phyloP scores from a whole-genome alignment of 73 alveolate species.

The Tetrahymena elliotti region DNA sequence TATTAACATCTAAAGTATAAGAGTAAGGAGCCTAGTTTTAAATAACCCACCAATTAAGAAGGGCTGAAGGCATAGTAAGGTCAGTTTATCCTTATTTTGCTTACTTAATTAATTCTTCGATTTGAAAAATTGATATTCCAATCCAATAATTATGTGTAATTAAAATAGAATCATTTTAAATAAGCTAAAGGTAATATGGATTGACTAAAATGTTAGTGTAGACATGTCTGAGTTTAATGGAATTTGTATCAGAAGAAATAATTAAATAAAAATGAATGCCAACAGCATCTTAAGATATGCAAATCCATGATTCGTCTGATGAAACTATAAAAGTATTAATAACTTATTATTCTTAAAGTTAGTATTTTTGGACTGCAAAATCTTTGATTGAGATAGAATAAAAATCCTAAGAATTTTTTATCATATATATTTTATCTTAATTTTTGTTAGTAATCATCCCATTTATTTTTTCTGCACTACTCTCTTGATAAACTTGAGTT shows the following conservation, averaged over 20 bases:
- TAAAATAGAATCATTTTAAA: background rate
- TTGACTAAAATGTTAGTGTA: background rate
- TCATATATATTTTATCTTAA: no score
- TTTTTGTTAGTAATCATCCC: background rate
- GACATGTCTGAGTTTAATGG: background rate
- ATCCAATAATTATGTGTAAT: background rate
- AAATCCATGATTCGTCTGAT: background rate
- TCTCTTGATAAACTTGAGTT: background rate
- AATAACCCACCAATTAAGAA: background rate
- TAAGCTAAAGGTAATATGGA: background rate
- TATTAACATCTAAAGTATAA: background rate
- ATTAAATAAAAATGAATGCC: background rate
- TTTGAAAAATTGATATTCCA: background rate
- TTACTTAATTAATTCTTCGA: background rate
- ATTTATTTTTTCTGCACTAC: background rate
- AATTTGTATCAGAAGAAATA: background rate
- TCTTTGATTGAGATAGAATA: background rate
- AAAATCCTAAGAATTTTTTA: background rate
- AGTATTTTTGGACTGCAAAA: no score
- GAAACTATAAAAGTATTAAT: background rate
- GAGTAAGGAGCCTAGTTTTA: background rate
- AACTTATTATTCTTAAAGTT: no score
- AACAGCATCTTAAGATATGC: background rate
- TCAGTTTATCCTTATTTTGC: background rate
- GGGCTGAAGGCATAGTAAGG: background rate